These are phyloP conservation scores for Boletus reticulatus DNA, from an alignment of 768 basidiomycete genomes.

Conservation along the genomic window DNA sequence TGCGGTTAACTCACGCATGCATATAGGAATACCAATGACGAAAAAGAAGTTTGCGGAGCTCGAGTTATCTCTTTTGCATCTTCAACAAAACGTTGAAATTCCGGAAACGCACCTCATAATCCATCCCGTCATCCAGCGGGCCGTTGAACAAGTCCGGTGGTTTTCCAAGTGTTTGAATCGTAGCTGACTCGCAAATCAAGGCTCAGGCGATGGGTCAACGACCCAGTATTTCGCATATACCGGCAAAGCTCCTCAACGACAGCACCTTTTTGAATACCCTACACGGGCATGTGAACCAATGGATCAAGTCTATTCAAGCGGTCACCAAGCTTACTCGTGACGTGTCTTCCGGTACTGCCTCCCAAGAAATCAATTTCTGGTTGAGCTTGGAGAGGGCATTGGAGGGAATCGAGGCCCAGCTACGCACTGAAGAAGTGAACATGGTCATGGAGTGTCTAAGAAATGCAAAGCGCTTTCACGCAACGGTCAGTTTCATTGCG, in stretches of 20 bases:
- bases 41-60: slow-evolving; percentile 99
- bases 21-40: slow-evolving; percentile 86
- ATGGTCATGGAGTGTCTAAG: slow-evolving; percentile 93
- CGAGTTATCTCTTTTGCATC: slow-evolving; percentile 88
- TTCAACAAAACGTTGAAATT: slow-evolving; percentile 99
- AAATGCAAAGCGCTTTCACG: slow-evolving; percentile 95
- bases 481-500: slow-evolving; percentile 96
- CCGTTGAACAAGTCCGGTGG: slow-evolving; percentile 66
- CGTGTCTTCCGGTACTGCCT: slow-evolving; percentile 91
- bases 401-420: slow-evolving; percentile 89
- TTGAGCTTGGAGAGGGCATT: slow-evolving; percentile 89
- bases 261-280: slow-evolving; percentile 90
- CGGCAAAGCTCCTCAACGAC: slow-evolving; percentile 75
- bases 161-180: slow-evolving; percentile 30
- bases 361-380: slow-evolving; percentile 99
- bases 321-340: slow-evolving; percentile 96
- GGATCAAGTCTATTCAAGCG: slow-evolving; percentile 97
- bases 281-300: slow-evolving; percentile 91
- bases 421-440: slow-evolving; percentile 87
- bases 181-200: slow-evolving; percentile 15
- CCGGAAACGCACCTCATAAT: slow-evolving; percentile 93
- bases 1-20: slow-evolving; percentile 3
- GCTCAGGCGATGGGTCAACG: slow-evolving; percentile 53
- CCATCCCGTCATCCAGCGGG: slow-evolving; percentile 84
- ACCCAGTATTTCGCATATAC: slow-evolving; percentile 76